phyloP scores from a whole-genome alignment of 1,284 basidiomycete species.

The Puccinia polysora region DNA sequence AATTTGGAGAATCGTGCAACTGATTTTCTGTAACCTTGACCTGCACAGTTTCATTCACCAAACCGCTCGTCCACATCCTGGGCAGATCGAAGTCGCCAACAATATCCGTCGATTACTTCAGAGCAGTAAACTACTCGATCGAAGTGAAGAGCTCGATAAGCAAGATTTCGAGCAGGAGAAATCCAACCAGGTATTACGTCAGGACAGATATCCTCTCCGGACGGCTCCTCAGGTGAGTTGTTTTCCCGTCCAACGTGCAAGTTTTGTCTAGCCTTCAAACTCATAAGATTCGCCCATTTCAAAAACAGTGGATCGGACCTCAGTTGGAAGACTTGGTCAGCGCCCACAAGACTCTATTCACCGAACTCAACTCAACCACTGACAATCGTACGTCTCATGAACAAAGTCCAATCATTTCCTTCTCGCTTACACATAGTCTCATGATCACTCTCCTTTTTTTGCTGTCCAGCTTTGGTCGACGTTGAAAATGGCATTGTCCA shows the following conservation, averaged over 20 bases:
- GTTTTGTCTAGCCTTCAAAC: neutral
- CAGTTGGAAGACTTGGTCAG: conserved; percentile 73
- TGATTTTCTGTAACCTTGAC: too few relatives aligned
- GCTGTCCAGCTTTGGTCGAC: conserved; percentile 70
- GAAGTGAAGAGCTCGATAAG: conserved; percentile 60
- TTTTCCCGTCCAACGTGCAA: too few relatives aligned
- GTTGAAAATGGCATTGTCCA: conserved; percentile 65
- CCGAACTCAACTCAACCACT: conserved; percentile 76
- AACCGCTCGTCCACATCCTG: conserved; percentile 72
- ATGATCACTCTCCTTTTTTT: conserved; percentile 56
- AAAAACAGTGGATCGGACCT: conserved; percentile 67
- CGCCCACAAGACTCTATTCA: conserved; percentile 63
- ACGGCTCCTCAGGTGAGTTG: conserved; percentile 64
- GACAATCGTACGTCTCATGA: conserved; percentile 55
- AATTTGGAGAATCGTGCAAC: too few relatives aligned
- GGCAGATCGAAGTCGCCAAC: conserved; percentile 71
- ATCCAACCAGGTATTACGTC: conserved; percentile 61
- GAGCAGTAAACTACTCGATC: conserved; percentile 65
- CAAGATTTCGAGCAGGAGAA: conserved; percentile 64
- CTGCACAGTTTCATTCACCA: conserved; percentile 72
- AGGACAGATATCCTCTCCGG: conserved; percentile 73
- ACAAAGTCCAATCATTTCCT: neutral
- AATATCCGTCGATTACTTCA: conserved; percentile 66
- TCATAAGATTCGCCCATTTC: neutral
- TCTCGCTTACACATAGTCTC: neutral